Evolutionary conservation across 2,329 filamentous ascomycete species (phyloP).

Genomic region (Colletotrichum scovillei): DNA sequence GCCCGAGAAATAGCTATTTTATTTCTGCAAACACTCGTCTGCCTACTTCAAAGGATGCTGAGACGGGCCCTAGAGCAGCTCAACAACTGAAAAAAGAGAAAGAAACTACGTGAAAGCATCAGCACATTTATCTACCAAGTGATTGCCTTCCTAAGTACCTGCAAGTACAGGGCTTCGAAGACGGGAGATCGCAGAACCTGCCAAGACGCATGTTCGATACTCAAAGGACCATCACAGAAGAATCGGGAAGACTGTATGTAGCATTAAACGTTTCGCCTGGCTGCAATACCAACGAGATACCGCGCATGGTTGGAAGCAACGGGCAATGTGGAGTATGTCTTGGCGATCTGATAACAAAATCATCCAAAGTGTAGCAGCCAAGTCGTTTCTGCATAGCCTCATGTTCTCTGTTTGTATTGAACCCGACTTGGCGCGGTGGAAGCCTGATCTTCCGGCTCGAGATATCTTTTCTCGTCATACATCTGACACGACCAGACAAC

Average conservation of each 20-base stretch:
- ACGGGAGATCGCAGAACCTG: background rate
- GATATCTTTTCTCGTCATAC: slow-evolving; percentile 7
- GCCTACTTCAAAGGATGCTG: background rate
- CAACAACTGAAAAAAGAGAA: background rate
- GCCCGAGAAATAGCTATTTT: background rate
- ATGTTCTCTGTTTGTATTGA: background rate
- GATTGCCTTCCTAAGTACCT: background rate
- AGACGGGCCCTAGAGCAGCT: background rate
- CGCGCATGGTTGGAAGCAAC: background rate
- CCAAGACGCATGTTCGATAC: background rate
- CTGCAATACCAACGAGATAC: background rate
- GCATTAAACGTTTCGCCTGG: background rate
- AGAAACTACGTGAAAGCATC: background rate
- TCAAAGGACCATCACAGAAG: background rate
- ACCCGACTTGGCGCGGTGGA: slow-evolving; percentile 17
- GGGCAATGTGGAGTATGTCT: background rate
- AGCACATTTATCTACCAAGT: background rate
- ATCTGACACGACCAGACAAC: slow-evolving; percentile 15
- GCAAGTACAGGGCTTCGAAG: background rate
- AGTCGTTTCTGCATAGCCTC: slow-evolving; percentile 7
- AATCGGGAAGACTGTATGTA: too few relatives aligned
- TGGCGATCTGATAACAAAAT: background rate
- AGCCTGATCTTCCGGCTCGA: slow-evolving; percentile 21
- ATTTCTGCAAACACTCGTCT: background rate
- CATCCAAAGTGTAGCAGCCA: slow-evolving; percentile 1